Conservation (phyloP, 805 yeast species). For the Zygotorulaspora chibaensis region DNA sequence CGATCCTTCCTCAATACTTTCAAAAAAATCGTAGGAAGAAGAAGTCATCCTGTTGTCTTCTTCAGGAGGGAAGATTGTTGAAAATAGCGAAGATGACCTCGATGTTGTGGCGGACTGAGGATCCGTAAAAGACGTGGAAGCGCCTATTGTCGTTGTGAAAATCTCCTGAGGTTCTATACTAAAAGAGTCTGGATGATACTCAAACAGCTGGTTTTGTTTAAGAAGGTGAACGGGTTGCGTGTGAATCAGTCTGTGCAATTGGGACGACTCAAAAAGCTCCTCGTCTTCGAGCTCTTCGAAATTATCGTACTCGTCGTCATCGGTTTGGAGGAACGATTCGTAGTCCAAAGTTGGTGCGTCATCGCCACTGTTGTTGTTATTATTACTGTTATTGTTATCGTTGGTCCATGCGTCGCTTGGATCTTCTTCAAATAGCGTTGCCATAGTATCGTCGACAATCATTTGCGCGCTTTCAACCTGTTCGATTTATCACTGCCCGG, state of each 20-base stretch:
- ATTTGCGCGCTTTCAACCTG: background rate
- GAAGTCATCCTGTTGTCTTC: background rate
- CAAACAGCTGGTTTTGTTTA: slow-evolving; percentile 10
- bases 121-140: background rate
- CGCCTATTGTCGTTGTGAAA: background rate
- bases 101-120: slow-evolving; percentile 6
- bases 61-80: slow-evolving; percentile 4
- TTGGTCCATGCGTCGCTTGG: background rate
- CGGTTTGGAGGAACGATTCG: slow-evolving; percentile 9
- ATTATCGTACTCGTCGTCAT: slow-evolving; percentile 7
- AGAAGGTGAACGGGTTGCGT: slow-evolving; percentile 26
- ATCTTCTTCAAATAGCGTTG: background rate
- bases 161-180: background rate
- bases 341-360: background rate
- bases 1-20: slow-evolving; percentile 3
- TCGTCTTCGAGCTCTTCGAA: slow-evolving; percentile 7
- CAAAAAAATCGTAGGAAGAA: slow-evolving; percentile 1
- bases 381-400: background rate
- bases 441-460: background rate
- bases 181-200: background rate
- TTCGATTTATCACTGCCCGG: background rate
- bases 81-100: slow-evolving; percentile 10
- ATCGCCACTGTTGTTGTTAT: background rate
- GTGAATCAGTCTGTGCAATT: slow-evolving; percentile 19
- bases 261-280: slow-evolving; percentile 13